Evolutionary conservation across 1,284 basidiomycete species (phyloP), one percentile per base, ranked within the genome.

Genomic region (Puccinia novopanici): DNA sequence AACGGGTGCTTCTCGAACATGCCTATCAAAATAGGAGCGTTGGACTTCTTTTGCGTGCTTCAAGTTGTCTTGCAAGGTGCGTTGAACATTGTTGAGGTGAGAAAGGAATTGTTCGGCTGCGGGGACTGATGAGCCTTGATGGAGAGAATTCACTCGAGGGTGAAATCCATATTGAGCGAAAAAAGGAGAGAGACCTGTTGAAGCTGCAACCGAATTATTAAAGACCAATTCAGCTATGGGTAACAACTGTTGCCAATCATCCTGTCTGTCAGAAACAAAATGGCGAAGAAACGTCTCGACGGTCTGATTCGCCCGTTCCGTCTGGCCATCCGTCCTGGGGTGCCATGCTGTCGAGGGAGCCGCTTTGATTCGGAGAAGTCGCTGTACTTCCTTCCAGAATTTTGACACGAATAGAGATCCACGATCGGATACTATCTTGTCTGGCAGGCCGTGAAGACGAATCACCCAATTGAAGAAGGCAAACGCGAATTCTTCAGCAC

Each of bases 271-370:
- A 2, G 4, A 34, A 40, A 68, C 65, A 68, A 27, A 68, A 22
- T 68, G 65, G 2, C 65, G 15, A 15, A 72, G 70, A 17, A 50
- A 72, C 2, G 24, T 50, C 30, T 72, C 70, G 8, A 72, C 22
- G 8, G 42, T 42, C 19, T 30, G 30, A 12, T 72, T 72, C 0
- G 42, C 24, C 52, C 42, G 19, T 37, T 72, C 70, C 5, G 42
- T 9, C 30, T 72, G 70, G 15, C 70, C 8, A 9, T 48, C 45
- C 1, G 45, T 48, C 8, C 45, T 48, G 2, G 45, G 45, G 8
- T 48, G 45, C 42, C 45, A 72, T 6, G 70, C 70, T 1, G 45
- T 48, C 9, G 17, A 72, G 3, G 70, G 70, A 15, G 70, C 70
- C 1, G 34, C 15, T 22, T 15, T 8, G 52, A 72, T 50, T 3